These are phyloP conservation scores for Hydnum rufescens DNA, from an alignment of 768 basidiomycete genomes.

Conservation along the genomic window DNA sequence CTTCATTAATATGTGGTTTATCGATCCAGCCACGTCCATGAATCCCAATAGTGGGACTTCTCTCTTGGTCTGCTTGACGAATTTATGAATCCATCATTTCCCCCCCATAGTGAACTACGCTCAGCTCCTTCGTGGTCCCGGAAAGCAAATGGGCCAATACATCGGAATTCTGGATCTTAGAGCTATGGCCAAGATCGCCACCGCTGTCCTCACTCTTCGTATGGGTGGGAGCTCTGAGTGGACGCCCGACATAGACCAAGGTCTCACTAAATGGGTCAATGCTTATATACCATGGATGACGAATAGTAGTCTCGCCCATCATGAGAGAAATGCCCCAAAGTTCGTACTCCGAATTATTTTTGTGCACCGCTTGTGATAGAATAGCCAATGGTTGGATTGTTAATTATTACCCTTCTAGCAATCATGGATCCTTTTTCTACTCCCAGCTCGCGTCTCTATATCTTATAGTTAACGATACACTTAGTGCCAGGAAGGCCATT, in stretches of 20 bases:
- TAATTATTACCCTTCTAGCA: conserved; percentile 9
- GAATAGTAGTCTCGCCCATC: conserved; percentile 6
- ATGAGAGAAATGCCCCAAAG: conserved; percentile 9
- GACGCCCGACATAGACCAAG: conserved; percentile 12
- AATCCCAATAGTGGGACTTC: conserved; percentile 23
- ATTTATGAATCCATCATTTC: no score
- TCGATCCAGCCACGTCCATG: conserved; percentile 37
- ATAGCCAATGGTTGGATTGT: neutral
- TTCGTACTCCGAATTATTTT: neutral
- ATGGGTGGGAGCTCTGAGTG: conserved; percentile 9
- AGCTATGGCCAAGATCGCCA: conserved; percentile 11
- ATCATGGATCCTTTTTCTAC: conserved; percentile 17
- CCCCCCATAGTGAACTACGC: conserved; percentile 27
- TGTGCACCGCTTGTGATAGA: no score
- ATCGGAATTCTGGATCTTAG: conserved; percentile 16
- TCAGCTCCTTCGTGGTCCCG: conserved; percentile 24
- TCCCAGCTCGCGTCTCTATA: conserved; percentile 14
- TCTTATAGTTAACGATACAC: conserved; percentile 12
- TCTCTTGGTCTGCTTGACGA: no score
- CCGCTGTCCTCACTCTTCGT: conserved; percentile 12
- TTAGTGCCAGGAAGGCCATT: conserved; percentile 12
- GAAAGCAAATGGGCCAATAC: conserved; percentile 12
- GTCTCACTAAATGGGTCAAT: conserved; percentile 12
- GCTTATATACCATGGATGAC: conserved; percentile 14
- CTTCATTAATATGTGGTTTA: conserved; percentile 38